phyloP scores from a whole-genome alignment of 306 rosid genomes.

The Acacia acuminata region DNA sequence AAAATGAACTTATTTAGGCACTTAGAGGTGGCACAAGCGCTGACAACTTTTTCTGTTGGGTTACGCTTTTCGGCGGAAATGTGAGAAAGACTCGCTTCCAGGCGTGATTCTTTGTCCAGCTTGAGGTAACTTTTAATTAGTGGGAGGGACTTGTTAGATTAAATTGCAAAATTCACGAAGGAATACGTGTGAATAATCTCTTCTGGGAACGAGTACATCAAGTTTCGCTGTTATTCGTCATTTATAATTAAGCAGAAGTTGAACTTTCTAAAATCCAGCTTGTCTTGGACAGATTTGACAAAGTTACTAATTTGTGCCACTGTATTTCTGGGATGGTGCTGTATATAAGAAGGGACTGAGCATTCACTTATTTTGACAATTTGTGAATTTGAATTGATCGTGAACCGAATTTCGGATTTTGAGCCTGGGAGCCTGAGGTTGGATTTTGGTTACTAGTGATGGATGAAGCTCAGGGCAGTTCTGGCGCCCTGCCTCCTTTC shows the following conservation, averaged over 20 bases:
- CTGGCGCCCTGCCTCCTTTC: constrained; percentile 75
- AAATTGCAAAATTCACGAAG: neutral
- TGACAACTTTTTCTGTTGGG: constrained; percentile 21
- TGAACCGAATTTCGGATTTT: neutral
- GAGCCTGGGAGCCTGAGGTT: constrained; percentile 18
- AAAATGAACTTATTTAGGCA: constrained; percentile 20
- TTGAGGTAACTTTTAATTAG: constrained; percentile 34
- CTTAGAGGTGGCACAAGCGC: constrained; percentile 10
- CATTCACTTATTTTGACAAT: constrained; percentile 2
- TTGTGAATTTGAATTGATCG: neutral
- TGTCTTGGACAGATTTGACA: constrained; percentile 1
- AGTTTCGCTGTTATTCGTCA: neutral
- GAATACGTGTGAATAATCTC: neutral
- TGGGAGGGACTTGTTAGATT: constrained; percentile 6
- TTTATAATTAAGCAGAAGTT: constrained; percentile 9
- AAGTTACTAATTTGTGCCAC: neutral
- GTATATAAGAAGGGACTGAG: constrained; percentile 11
- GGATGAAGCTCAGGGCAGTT: constrained; percentile 73
- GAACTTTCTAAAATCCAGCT: constrained; percentile 18
- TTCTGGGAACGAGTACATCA: neutral
- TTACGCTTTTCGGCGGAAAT: constrained; percentile 1
- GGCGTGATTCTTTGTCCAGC: constrained; percentile 20
- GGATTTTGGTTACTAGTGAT: constrained; percentile 37
- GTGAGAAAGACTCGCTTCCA: constrained; percentile 4
- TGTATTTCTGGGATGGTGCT: constrained; percentile 4